These are phyloP conservation scores for Alternaria tenuissima DNA, from an alignment of 2,329 filamentous ascomycete species.

Conservation along the genomic window DNA sequence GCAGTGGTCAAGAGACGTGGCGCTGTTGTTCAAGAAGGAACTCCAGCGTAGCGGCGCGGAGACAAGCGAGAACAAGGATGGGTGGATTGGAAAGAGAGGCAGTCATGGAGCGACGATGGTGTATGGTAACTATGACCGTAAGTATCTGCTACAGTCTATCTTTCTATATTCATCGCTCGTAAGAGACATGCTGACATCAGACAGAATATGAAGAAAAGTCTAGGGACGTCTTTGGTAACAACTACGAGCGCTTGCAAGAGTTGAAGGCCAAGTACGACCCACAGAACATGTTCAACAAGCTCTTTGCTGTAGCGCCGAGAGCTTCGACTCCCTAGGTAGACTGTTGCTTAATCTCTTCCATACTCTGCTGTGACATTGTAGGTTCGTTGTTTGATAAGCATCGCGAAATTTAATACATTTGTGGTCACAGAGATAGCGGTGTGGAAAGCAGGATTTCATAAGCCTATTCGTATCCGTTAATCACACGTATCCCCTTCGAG, in stretches of 20 bases:
- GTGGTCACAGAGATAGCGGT: too few relatives aligned
- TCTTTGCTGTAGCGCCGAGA: slow-evolving; percentile 2
- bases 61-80: slow-evolving; percentile 6
- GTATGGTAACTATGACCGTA: slow-evolving; percentile 20
- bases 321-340: neutral
- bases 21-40: slow-evolving; percentile 11
- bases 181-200: neutral
- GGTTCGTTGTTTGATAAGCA: too few relatives aligned
- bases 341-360: too few relatives aligned
- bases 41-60: slow-evolving; percentile 11
- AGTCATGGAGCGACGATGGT: slow-evolving; percentile 16
- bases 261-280: slow-evolving; percentile 19
- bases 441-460: too few relatives aligned
- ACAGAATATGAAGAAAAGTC: slow-evolving; percentile 18
- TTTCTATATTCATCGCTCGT: too few relatives aligned
- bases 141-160: neutral
- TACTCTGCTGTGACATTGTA: too few relatives aligned
- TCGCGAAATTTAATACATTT: too few relatives aligned
- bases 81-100: slow-evolving; percentile 15
- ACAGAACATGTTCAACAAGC: slow-evolving; percentile 13
- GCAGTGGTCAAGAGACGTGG: slow-evolving; percentile 17
- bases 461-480: too few relatives aligned
- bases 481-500: too few relatives aligned
- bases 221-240: slow-evolving; percentile 14
- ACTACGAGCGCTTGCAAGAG: slow-evolving; percentile 13